Evolutionary conservation across 2,329 filamentous ascomycete genomes (phyloP).

Genomic region (Beauveria sp.): DNA sequence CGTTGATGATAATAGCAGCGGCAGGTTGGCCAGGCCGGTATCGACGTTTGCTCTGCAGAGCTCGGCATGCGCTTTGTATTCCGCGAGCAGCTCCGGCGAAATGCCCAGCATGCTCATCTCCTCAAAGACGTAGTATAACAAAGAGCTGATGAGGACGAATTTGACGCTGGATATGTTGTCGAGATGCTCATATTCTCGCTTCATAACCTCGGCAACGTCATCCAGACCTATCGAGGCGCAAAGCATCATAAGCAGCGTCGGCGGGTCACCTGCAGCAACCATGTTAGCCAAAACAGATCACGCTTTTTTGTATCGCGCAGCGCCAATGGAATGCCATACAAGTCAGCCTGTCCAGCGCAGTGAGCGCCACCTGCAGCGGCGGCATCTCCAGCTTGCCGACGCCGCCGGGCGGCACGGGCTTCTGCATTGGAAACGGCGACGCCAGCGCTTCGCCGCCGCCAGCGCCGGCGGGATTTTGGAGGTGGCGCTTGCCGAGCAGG

Average conservation of each 20-base stretch:
- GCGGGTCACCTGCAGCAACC: constrained; percentile 32
- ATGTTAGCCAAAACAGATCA: neutral
- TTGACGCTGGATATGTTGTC: constrained; percentile 42
- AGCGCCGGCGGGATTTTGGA: neutral
- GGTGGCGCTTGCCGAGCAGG: constrained; percentile 43
- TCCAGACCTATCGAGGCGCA: constrained; percentile 41
- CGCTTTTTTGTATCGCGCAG: no score
- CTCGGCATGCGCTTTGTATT: constrained; percentile 30
- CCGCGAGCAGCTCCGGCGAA: constrained; percentile 24
- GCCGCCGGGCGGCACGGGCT: constrained; percentile 36
- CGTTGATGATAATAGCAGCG: constrained; percentile 48
- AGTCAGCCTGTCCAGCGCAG: constrained; percentile 40
- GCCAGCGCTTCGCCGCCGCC: constrained; percentile 19
- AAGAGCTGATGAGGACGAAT: constrained; percentile 43
- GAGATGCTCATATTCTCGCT: constrained; percentile 41
- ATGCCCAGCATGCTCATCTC: constrained; percentile 33
- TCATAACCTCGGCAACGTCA: constrained; percentile 42
- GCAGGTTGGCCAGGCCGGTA: constrained; percentile 42
- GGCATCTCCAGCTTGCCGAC: constrained; percentile 46
- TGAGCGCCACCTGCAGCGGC: constrained; percentile 42
- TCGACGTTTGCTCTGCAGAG: constrained; percentile 42
- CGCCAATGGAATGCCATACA: constrained; percentile 21
- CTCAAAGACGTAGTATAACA: constrained; percentile 42
- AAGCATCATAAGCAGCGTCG: constrained; percentile 41
- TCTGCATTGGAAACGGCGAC: constrained; percentile 39